Percentiles rank a stretch among this genome's conserved stretches.
These are phyloP conservation scores for Boletus rex-veris DNA, from an alignment of 768 basidiomycete species.

Conservation along the genomic window DNA sequence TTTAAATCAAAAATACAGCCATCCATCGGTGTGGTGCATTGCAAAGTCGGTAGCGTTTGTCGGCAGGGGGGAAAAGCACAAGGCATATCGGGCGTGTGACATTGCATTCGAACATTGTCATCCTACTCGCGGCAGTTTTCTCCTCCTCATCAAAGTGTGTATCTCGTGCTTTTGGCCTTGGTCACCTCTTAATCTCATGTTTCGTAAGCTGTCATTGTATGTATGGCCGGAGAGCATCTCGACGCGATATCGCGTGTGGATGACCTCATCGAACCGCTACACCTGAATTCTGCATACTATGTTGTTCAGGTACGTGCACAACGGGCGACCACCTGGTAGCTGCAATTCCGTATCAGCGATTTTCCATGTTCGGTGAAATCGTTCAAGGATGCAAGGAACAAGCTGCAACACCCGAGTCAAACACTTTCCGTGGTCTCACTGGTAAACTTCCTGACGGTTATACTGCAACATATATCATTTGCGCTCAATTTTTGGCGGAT, in stretches of 20 bases:
- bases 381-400: background rate
- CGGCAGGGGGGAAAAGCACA: background rate
- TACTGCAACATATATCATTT: background rate
- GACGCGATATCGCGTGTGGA: background rate
- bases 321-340: fast-evolving
- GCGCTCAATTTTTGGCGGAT: background rate
- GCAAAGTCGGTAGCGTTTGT: background rate
- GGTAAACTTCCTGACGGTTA: background rate
- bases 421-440: background rate
- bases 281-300: background rate
- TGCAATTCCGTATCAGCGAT: too few relatives aligned
- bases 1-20: background rate
- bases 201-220: background rate
- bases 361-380: background rate
- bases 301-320: background rate
- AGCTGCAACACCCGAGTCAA: background rate
- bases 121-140: background rate
- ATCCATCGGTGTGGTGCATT: background rate
- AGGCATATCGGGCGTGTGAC: background rate
- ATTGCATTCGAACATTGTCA: background rate
- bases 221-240: background rate
- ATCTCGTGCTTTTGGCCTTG: background rate
- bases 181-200: background rate
- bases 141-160: constrained; percentile 6
- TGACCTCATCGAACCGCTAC: background rate